Evolutionary conservation across 768 basidiomycete species (phyloP).

Genomic region (Phlebiopsis gigantea): DNA sequence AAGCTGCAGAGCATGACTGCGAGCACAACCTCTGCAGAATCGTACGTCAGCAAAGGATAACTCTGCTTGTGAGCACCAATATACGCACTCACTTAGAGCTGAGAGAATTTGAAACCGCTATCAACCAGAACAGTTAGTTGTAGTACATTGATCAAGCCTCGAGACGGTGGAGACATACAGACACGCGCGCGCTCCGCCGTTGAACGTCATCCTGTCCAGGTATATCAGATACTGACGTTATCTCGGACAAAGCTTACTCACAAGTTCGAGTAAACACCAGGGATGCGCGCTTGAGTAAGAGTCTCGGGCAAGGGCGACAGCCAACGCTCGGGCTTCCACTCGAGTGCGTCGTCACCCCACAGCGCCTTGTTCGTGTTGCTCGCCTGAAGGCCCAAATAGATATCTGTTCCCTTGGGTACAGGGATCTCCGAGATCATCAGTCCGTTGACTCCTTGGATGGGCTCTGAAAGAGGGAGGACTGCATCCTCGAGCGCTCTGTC

Average conservation of each 20-base stretch:
- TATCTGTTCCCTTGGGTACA: constrained; percentile 32
- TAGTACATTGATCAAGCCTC: not conserved
- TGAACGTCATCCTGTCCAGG: constrained; percentile 12
- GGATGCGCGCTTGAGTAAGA: constrained; percentile 1
- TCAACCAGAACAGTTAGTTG: not conserved
- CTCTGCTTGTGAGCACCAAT: too few species aligned
- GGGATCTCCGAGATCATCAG: constrained; percentile 16
- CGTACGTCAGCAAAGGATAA: too few species aligned
- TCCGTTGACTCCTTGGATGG: constrained; percentile 9
- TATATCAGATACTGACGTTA: not conserved
- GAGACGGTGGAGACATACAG: not conserved
- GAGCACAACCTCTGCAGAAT: constrained; percentile 13
- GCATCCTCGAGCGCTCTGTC: constrained; percentile 3
- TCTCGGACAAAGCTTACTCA: not conserved
- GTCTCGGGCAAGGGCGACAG: constrained; percentile 12
- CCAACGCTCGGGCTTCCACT: constrained; percentile 42
- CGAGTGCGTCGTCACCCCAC: constrained; percentile 39
- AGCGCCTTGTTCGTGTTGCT: constrained; percentile 35
- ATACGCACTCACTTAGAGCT: constrained; percentile 21
- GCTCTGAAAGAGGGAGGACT: constrained; percentile 6
- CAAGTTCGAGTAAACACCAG: constrained; percentile 5
- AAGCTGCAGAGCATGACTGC: constrained; percentile 13
- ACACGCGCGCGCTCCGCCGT: constrained; percentile 1
- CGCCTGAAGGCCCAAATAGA: constrained; percentile 32
- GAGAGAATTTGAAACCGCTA: constrained; percentile 22